Evolutionary conservation across 306 rosid species (phyloP), one percentile per base, ranked within the genome.

Genomic region (Cercis canadensis): DNA sequence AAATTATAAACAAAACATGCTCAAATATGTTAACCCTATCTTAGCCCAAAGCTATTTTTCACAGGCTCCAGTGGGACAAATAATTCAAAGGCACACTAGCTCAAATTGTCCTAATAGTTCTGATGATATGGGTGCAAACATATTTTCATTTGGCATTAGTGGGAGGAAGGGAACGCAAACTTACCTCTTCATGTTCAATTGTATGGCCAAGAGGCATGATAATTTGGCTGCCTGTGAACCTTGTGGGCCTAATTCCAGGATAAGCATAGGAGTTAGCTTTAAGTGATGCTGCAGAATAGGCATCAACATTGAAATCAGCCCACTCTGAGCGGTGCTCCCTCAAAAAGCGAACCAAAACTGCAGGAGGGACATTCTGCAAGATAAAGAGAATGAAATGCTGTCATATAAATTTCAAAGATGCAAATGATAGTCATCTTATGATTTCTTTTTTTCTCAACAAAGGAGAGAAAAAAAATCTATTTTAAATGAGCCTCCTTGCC

Each of bases 281-380:
- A 46, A 91, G 65, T 57, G 97, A 84, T 14, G 96, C 88, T 6
- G 96, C 96, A 15, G 90, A 58, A 70, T 86, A 95, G 10, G 97
- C 97, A 85, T 95, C 99, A 53, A 95, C 90, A 47, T 95, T 95
- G 79, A 95, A 95, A 88, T 95, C 97, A 47, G 99, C 99, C 99
- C 97, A 95, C 82, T 95, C 97, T 16, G 99, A 89, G 52, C 97
- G 97, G 39, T 95, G 99, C 76, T 95, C 97, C 74, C 97, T 95
- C 72, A 95, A 74, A 82, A 95, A 95, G 32, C 96, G 96, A 83
- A 95, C 96, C 59, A 95, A 83, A 57, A 95, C 85, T 1, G 96
- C 97, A 32, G 97, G 96, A 56, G 99, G 92, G 11, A 95, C 90
- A 33, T 95, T 91, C 97, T 95, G 83, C 80, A 74, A 82, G 41